Percentiles rank a stretch among this genome's conserved stretches.
Conservation (phyloP, 2,329 filamentous ascomycete species). For the Phialocephala subalpina region DNA sequence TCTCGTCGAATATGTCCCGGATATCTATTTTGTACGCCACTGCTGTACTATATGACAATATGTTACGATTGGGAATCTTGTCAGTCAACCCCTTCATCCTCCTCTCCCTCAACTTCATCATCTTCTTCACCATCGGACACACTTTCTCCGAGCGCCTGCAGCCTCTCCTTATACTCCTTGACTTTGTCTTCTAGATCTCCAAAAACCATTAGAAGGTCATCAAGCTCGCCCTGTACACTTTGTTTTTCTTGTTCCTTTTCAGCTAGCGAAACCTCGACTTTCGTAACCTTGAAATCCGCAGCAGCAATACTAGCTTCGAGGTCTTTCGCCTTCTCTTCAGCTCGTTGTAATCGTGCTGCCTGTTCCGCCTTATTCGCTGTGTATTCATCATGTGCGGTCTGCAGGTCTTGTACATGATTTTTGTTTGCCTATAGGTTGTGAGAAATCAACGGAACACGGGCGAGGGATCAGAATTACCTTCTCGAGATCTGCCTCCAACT, state of each 20-base stretch:
- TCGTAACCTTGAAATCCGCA: slow-evolving; percentile 46
- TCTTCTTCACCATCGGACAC: slow-evolving; percentile 82
- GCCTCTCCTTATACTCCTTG: slow-evolving; percentile 68
- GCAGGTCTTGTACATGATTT: slow-evolving; percentile 65
- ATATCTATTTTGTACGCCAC: slow-evolving; percentile 23
- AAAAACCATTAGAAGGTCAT: slow-evolving; percentile 84
- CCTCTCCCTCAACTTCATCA: slow-evolving; percentile 60
- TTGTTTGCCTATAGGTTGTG: slow-evolving; percentile 60
- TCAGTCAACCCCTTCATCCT: slow-evolving; percentile 47
- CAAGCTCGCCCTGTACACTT: slow-evolving; percentile 74
- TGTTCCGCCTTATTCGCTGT: slow-evolving; percentile 48
- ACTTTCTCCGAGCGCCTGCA: slow-evolving; percentile 69
- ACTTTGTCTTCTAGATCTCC: slow-evolving; percentile 82
- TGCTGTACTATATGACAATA: slow-evolving; percentile 22
- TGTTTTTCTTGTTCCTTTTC: slow-evolving; percentile 69
- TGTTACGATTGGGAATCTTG: slow-evolving; percentile 14
- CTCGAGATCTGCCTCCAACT: slow-evolving; percentile 68
- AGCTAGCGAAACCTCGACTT: slow-evolving; percentile 36
- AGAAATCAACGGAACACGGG: background rate
- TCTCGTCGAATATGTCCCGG: background rate
- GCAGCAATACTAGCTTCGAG: slow-evolving; percentile 36
- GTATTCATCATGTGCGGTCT: slow-evolving; percentile 61
- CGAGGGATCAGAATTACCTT: slow-evolving; percentile 53
- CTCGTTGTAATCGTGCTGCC: slow-evolving; percentile 35
- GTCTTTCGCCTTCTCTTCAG: slow-evolving; percentile 56